Evolutionary conservation across 129 eudicot species (phyloP).

Genomic region (Saussurea involucrata): DNA sequence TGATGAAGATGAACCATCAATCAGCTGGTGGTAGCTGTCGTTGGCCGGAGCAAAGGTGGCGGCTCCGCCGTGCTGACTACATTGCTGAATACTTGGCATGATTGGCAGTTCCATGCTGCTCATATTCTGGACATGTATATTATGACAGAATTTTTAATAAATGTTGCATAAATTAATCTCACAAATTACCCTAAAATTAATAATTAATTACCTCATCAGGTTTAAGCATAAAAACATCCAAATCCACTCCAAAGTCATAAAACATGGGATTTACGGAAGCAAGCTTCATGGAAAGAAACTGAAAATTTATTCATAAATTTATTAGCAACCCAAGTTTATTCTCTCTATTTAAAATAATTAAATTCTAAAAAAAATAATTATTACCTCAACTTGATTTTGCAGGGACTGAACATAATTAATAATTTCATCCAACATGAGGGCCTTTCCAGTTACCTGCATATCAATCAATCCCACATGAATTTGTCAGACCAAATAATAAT

Average conservation of each 20-base stretch:
- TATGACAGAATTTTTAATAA: background rate
- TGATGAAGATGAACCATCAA: slow-evolving; percentile 37
- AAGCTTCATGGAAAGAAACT: slow-evolving; percentile 94
- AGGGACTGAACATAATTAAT: slow-evolving; percentile 97
- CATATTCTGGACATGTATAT: slow-evolving; percentile 39
- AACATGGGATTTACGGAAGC: slow-evolving; percentile 74
- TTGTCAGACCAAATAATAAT: slow-evolving; percentile 38
- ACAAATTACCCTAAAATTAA: background rate
- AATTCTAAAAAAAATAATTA: background rate
- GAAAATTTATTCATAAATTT: slow-evolving; percentile 3
- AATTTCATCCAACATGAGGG: slow-evolving; percentile 97
- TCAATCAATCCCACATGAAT: slow-evolving; percentile 55
- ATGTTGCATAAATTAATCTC: background rate
- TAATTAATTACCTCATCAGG: slow-evolving; percentile 62
- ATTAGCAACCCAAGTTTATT: background rate
- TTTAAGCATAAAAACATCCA: slow-evolving; percentile 59
- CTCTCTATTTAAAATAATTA: background rate
- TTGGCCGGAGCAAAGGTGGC: slow-evolving; percentile 38
- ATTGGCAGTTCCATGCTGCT: slow-evolving; percentile 47
- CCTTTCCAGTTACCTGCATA: slow-evolving; percentile 92
- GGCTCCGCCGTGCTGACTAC: slow-evolving; percentile 27
- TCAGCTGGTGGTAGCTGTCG: slow-evolving; percentile 35
- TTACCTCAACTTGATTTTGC: slow-evolving; percentile 97
- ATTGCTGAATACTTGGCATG: slow-evolving; percentile 40
- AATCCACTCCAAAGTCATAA: slow-evolving; percentile 79